Conservation (phyloP, 371 early-diverging fungal genomes). For the Funneliformis caledonium region DNA sequence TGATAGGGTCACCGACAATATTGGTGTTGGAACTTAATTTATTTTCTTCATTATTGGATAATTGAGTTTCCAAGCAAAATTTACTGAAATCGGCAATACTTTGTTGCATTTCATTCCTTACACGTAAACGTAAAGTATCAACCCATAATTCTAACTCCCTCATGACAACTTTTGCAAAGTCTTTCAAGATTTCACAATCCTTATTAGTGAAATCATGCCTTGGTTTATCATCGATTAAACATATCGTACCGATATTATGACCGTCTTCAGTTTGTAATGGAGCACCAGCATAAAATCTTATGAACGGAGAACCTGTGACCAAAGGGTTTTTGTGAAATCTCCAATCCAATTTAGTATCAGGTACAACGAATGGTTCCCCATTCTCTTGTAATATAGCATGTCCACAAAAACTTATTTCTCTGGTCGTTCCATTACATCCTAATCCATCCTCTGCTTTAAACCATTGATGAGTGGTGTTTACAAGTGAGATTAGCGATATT, state of each 20-base stretch:
- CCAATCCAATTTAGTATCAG: conserved; percentile 47
- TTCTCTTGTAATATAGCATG: conserved; percentile 46
- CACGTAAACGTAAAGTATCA: conserved; percentile 47
- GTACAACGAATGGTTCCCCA: conserved; percentile 47
- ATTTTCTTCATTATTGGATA: neutral
- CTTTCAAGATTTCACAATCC: conserved; percentile 43
- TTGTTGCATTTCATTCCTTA: conserved; percentile 45
- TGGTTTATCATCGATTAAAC: conserved; percentile 45
- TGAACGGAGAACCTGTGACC: conserved; percentile 34
- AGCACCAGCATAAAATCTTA: conserved; percentile 50
- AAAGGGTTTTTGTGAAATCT: conserved; percentile 44
- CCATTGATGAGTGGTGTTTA: conserved; percentile 43
- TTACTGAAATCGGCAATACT: conserved; percentile 36
- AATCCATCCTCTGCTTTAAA: conserved; percentile 43
- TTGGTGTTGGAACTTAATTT: neutral
- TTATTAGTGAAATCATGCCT: conserved; percentile 40
- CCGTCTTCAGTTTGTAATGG: conserved; percentile 48
- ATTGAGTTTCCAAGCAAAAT: conserved; percentile 33
- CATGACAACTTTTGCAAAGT: conserved; percentile 51
- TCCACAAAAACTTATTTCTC: conserved; percentile 45
- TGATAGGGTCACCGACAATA: conserved; percentile 42
- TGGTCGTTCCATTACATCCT: conserved; percentile 10
- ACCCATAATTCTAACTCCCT: conserved; percentile 53
- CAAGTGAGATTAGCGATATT: conserved; percentile 46
- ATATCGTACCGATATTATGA: conserved; percentile 47